Evolutionary conservation across 1,284 basidiomycete genomes (phyloP).

Genomic region (Moesziomyces globuligerus): DNA sequence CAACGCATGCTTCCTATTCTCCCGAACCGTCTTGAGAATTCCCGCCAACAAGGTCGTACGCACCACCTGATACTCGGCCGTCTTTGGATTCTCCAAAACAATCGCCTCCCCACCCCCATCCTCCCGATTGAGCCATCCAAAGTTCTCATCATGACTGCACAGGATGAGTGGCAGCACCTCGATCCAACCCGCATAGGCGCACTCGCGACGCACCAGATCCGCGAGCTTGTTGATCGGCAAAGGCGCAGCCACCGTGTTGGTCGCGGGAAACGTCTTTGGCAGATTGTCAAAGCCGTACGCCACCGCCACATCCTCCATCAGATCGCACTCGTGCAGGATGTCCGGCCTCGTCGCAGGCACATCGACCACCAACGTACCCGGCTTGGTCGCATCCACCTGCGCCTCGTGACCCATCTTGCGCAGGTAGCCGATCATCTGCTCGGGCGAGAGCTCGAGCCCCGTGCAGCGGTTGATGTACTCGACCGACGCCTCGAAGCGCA

Average conservation of each 20-base stretch:
- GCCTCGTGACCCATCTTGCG: constrained; percentile 75
- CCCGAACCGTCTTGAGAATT: constrained; percentile 93
- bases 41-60: constrained; percentile 94
- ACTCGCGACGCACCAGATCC: constrained; percentile 88
- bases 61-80: constrained; percentile 96
- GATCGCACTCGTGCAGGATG: constrained; percentile 96
- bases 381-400: constrained; percentile 20
- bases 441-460: constrained; percentile 77
- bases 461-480: constrained; percentile 97
- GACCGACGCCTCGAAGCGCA: constrained; percentile 78
- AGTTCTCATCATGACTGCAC: constrained; percentile 99
- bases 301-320: constrained; percentile 98
- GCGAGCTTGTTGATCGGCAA: constrained; percentile 88
- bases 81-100: constrained; percentile 95
- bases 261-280: constrained; percentile 87
- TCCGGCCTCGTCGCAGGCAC: constrained; percentile 93
- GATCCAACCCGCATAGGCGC: constrained; percentile 93
- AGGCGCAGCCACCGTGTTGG: constrained; percentile 95
- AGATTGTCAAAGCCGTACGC: constrained; percentile 98
- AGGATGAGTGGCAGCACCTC: constrained; percentile 94
- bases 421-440: constrained; percentile 76
- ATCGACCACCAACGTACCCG: constrained; percentile 78
- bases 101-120: constrained; percentile 86
- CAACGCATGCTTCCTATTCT: constrained; percentile 92
- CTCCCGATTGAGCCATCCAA: constrained; percentile 84